Base-by-base conservation (phyloP, 306 rosid species). In the Abrus pulchellus region DNA sequence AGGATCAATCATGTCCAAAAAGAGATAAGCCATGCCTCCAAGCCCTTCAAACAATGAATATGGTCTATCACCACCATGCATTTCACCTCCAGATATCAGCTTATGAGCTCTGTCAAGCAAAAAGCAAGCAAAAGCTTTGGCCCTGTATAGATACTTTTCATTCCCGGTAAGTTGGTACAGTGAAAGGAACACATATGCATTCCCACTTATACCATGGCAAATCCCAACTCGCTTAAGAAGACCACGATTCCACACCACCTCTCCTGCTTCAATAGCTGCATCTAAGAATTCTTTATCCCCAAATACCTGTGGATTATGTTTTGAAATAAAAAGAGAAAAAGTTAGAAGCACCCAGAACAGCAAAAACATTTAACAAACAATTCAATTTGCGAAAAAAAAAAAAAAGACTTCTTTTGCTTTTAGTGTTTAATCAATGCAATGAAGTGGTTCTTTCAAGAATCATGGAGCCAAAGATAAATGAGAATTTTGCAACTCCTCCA, bases 201-300 rank as follows among this genome's bases (percentile, higher is more conserved):
- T 91, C 65, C 97, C 97, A 72, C 94, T 91, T 5, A 92, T 88
- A n/a, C 97, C 91, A 52, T 90, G 94, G 82, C 94, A 90, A 48
- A 90, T 84, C 43, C 94, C 92, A 32, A 89, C 89, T 74, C 88
- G 83, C 83, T 78, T 92, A 11, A 92, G 92, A 68, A 92, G 57
- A 36, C 97, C 91, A 2, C 91, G 85, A 28, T 82, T 79, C 92
- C 94, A 88, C 12, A 89, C 93, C 27, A 85, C 83, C 86, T 84
- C 92, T 14, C 89, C 89, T n/a, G 97, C 92, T 62, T 91, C 88
- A 43, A 32, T 44, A 70, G 97, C 92, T 38, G 94, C 94, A 86
- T 86, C 85, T 83, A 86, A 66, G 82, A 89, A 85, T 57, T 88
- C 90, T 48, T 83, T 79, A 44, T 85, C 92, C 49, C 90, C 84